Conservation (phyloP, 306 rosid genomes). For the Prunus armeniaca region DNA sequence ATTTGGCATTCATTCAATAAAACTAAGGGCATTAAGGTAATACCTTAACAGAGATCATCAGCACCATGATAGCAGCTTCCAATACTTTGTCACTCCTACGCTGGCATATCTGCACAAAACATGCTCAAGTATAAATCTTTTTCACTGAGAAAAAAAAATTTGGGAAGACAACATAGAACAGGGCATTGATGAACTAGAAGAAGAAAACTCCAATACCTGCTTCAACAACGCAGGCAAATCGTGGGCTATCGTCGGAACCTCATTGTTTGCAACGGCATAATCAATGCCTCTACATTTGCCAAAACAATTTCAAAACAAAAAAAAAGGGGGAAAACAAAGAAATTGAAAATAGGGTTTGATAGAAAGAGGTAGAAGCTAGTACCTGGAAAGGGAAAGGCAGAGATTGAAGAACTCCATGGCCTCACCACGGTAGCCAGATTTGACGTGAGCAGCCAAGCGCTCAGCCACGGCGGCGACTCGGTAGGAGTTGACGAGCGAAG, state of each 20-base stretch:
- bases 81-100: constrained; percentile 21
- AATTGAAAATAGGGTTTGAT: background rate
- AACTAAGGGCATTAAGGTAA: background rate
- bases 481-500: constrained; percentile 36
- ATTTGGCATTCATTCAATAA: background rate
- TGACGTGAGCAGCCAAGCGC: constrained; percentile 31
- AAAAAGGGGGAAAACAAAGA: background rate
- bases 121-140: background rate
- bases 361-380: background rate
- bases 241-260: constrained; percentile 34
- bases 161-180: background rate
- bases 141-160: background rate
- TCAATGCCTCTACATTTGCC: constrained; percentile 68
- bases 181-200: background rate
- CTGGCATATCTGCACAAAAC: constrained; percentile 50
- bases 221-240: constrained; percentile 54
- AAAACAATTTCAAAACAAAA: constrained; percentile 4
- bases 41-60: constrained; percentile 80
- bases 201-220: constrained; percentile 43
- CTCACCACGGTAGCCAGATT: constrained; percentile 25
- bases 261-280: constrained; percentile 60
- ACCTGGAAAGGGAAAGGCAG: constrained; percentile 68
- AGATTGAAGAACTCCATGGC: constrained; percentile 37
- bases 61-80: constrained; percentile 64
- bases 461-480: constrained; percentile 36